phyloP scores from a whole-genome alignment of 129 eudicot species.

The Chrysanthemum lavandulifolium region DNA sequence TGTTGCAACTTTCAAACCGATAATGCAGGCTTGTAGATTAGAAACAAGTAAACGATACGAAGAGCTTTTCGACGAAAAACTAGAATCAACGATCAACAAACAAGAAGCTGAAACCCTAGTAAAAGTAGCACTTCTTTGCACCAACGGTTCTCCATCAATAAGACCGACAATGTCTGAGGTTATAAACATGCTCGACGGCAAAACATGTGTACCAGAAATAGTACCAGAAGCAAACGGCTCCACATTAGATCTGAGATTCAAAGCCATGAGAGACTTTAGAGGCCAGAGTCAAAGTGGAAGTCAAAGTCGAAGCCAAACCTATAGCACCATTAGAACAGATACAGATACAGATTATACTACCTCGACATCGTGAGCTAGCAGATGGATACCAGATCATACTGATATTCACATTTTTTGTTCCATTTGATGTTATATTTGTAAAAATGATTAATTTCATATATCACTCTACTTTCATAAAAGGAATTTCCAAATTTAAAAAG shows the following conservation, averaged over 20 bases:
- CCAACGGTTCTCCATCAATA: slow-evolving; percentile 56
- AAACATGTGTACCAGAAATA: slow-evolving; percentile 52
- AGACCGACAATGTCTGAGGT: slow-evolving; percentile 85
- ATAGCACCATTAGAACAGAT: slow-evolving; percentile 19
- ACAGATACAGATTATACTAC: slow-evolving; percentile 31
- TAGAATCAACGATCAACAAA: slow-evolving; percentile 46
- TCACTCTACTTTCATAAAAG: too few species aligned
- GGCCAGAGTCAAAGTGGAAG: slow-evolving; percentile 30
- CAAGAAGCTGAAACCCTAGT: slow-evolving; percentile 56
- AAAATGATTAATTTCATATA: too few species aligned
- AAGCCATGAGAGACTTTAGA: slow-evolving; percentile 70
- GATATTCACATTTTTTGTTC: slow-evolving; percentile 11
- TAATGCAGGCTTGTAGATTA: slow-evolving; percentile 65
- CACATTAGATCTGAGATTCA: slow-evolving; percentile 61
- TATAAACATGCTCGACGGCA: slow-evolving; percentile 68
- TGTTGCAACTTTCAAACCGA: not conserved
- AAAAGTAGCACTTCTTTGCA: slow-evolving; percentile 66
- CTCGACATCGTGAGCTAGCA: slow-evolving; percentile 38
- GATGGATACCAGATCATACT: slow-evolving; percentile 24
- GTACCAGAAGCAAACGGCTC: slow-evolving; percentile 36
- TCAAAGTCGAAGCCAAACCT: slow-evolving; percentile 17
- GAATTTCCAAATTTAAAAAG: too few species aligned
- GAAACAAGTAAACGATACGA: slow-evolving; percentile 44
- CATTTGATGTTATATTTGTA: not conserved
- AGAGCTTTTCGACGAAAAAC: slow-evolving; percentile 58